Percentiles rank a stretch among this genome's conserved stretches.
Conservation (phyloP, 73 alveolate genomes). For the Blepharisma japonicum region DNA sequence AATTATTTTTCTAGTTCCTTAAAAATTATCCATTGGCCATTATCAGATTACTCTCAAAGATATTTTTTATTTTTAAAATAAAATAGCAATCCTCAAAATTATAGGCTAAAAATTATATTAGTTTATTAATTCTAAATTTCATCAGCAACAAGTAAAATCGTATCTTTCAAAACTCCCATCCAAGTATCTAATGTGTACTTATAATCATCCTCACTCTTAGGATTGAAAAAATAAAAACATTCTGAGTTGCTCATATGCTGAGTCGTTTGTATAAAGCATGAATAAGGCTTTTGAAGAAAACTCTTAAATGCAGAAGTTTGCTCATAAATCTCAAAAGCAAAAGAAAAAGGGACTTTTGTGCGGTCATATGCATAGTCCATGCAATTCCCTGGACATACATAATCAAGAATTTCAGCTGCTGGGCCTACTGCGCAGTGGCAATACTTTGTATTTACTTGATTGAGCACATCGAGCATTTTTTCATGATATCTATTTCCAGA, state of each 20-base stretch:
- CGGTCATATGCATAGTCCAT: constrained; percentile 61
- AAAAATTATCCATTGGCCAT: no score
- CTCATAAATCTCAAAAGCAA: constrained; percentile 61
- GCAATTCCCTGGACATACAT: constrained; percentile 59
- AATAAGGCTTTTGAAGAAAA: constrained; percentile 21
- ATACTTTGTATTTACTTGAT: constrained; percentile 31
- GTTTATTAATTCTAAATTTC: no score
- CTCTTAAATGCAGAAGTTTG: constrained; percentile 26
- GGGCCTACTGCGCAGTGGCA: constrained; percentile 58
- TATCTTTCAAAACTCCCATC: constrained; percentile 37
- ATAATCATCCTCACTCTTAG: constrained; percentile 35
- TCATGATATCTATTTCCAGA: constrained; percentile 36
- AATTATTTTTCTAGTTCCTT: no score
- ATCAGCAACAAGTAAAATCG: no score
- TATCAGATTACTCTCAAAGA: no score
- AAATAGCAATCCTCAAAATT: no score
- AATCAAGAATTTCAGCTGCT: constrained; percentile 51
- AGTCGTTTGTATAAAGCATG: constrained; percentile 15
- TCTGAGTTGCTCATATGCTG: constrained; percentile 30
- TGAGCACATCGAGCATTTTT: constrained; percentile 32
- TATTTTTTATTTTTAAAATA: no score
- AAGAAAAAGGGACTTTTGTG: constrained; percentile 38
- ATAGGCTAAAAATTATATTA: no score
- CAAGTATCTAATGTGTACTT: constrained; percentile 40
- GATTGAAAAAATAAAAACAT: constrained; percentile 53